Evolutionary conservation across 2,329 filamentous ascomycete genomes (phyloP), one percentile per base, ranked within the genome.

Genomic region (Xylariaceae sp.): DNA sequence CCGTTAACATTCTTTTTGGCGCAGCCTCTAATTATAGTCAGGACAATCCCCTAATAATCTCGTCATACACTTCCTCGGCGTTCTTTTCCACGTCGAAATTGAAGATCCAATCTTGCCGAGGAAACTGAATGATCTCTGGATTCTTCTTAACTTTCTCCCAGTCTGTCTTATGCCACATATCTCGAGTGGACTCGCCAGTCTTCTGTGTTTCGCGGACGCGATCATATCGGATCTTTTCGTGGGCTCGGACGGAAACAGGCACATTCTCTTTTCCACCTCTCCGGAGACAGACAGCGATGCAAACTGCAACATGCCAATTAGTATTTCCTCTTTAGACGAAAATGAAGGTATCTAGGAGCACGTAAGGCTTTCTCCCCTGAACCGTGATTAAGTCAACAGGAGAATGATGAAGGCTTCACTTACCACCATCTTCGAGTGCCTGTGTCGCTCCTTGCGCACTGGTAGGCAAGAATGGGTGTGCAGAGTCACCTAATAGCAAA

Each of bases 141-240:
- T 82, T 75, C 58, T 79, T 69, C 53, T 76, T 77, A 28, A 81
- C 78, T 56, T 77, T 77, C 19, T 68, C 72, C 79, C 78, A 84
- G 62, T 82, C 79, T 4, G 80, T 80, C 68, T 80, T 82, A 63
- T 84, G 82, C 81, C 81, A 84, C 71, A 75, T 76, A 59, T 82
- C 79, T 24, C 79, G 74, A 0, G 80, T 80, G 5, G 73, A 74
- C 62, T 81, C 79, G 3, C 80, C 80, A 0, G 78, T 82, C 68
- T 82, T 81, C 69, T 82, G 80, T 6, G 79, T 76, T 1, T 68
- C 67, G 12, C 72, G 71, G 17, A 82, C 80, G 11, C 80, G 77
- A 2, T 80, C 78, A 56, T 79, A 82, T 62, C 79, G 69, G 19
- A 82, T 77, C 36, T 75, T 74, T 60, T 81, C 74, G 56, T 81